Conservation (phyloP, 768 basidiomycete genomes). For the Hirschioporus abietinus region DNA sequence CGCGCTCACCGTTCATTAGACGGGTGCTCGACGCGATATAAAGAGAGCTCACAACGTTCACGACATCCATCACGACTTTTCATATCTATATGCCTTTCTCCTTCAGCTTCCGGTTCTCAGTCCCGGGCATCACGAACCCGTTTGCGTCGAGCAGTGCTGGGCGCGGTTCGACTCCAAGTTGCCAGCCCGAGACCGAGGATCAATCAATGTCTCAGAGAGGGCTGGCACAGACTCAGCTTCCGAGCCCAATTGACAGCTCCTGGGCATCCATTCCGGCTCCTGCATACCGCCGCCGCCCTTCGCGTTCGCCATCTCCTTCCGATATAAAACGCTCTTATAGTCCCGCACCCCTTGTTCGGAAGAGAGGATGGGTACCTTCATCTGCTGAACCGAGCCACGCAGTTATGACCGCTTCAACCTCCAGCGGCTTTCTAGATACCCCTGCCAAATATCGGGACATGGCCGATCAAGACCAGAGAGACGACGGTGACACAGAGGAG, state of each 20-base stretch:
- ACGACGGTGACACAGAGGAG: conserved; percentile 39
- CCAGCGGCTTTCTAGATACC: conserved; percentile 64
- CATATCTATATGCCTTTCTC: conserved; percentile 45
- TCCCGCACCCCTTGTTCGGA: conserved; percentile 38
- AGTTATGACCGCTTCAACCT: conserved; percentile 45
- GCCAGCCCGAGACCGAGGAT: conserved; percentile 16
- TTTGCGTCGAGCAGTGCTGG: conserved; percentile 34
- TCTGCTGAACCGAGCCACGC: conserved; percentile 51
- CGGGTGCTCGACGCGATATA: background rate
- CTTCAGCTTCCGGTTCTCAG: conserved; percentile 65
- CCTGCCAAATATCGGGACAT: conserved; percentile 55
- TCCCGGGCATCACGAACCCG: conserved; percentile 64
- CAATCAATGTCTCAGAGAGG: conserved; percentile 17
- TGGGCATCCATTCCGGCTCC: conserved; percentile 5
- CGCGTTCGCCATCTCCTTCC: conserved; percentile 34
- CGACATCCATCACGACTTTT: conserved; percentile 6
- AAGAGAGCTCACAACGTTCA: background rate
- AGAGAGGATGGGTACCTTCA: conserved; percentile 72
- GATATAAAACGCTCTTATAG: background rate
- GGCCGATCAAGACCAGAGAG: conserved; percentile 20
- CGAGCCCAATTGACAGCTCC: conserved; percentile 22
- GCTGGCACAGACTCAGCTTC: conserved; percentile 15
- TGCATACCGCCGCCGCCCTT: conserved; percentile 18
- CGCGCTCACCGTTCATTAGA: background rate
- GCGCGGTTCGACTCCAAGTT: conserved; percentile 14